phyloP scores from a whole-genome alignment of 441 rosid genomes.

The Flueggea neowawraea region DNA sequence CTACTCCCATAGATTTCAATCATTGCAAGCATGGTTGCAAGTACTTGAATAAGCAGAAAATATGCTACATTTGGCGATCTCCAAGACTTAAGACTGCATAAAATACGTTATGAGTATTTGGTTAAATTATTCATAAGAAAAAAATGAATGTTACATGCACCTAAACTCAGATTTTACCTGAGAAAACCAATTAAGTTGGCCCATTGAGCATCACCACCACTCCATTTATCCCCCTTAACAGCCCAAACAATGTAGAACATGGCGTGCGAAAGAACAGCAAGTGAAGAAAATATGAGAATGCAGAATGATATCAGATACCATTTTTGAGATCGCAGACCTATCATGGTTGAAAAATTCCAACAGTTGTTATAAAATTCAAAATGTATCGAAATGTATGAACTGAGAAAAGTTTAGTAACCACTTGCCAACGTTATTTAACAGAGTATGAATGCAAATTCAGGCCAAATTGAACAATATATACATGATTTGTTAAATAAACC shows the following conservation, averaged over 20 bases:
- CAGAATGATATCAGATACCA: slow-evolving; percentile 34
- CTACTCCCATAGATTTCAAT: slow-evolving; percentile 25
- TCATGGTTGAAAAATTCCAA: slow-evolving; percentile 3
- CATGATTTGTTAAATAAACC: not conserved
- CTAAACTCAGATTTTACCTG: slow-evolving; percentile 24
- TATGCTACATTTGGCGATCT: slow-evolving; percentile 27
- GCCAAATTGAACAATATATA: no score
- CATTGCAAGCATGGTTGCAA: slow-evolving; percentile 30
- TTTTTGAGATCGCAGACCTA: slow-evolving; percentile 34
- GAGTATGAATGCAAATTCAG: no score
- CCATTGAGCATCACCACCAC: slow-evolving; percentile 39
- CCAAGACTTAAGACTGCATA: slow-evolving; percentile 38
- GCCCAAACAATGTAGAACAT: slow-evolving; percentile 36
- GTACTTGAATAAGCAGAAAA: slow-evolving; percentile 30
- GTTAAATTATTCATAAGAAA: not conserved
- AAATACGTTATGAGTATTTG: not conserved
- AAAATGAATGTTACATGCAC: not conserved
- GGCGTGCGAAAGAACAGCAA: slow-evolving; percentile 36
- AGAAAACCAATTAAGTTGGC: slow-evolving; percentile 42
- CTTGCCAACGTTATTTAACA: no score
- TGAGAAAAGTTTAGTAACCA: not conserved
- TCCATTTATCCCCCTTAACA: slow-evolving; percentile 42
- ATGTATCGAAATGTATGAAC: not conserved
- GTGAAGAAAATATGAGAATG: slow-evolving; percentile 33
- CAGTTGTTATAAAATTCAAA: slow-evolving; percentile 2